These are phyloP conservation scores for Amauroascus verrucosus DNA, from an alignment of 2,329 filamentous ascomycete species.

Conservation along the genomic window DNA sequence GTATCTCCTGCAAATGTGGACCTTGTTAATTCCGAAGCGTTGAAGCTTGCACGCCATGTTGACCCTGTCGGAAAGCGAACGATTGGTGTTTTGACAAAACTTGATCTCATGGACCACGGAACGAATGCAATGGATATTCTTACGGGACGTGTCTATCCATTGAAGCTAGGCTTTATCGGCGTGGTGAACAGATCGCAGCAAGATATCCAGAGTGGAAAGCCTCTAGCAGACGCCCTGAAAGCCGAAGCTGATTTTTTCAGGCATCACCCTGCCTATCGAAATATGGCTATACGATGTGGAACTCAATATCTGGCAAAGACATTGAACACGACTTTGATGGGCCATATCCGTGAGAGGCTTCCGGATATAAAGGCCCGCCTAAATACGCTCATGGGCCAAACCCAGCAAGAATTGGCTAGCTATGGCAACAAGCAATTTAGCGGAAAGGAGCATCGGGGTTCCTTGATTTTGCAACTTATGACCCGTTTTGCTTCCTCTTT, in stretches of 20 bases:
- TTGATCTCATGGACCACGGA: constrained; percentile 97
- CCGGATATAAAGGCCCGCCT: constrained; percentile 96
- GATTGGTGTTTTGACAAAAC: constrained; percentile 91
- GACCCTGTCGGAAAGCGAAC: constrained; percentile 89
- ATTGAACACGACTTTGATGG: constrained; percentile 89
- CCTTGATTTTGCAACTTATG: constrained; percentile 92
- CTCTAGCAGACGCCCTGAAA: constrained; percentile 82
- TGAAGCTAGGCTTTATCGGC: constrained; percentile 96
- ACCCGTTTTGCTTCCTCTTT: constrained; percentile 96
- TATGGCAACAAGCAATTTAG: constrained; percentile 98
- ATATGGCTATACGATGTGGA: constrained; percentile 86
- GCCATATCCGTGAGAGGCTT: constrained; percentile 86
- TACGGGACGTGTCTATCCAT: constrained; percentile 89
- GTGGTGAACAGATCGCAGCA: constrained; percentile 97
- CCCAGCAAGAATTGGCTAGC: constrained; percentile 93
- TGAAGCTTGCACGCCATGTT: constrained; percentile 94
- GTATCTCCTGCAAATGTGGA: constrained; percentile 97
- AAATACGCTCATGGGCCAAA: constrained; percentile 99
- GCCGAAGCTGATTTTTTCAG: constrained; percentile 92
- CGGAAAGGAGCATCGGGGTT: constrained; percentile 91
- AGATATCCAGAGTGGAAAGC: constrained; percentile 91
- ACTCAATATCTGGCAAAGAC: constrained; percentile 92
- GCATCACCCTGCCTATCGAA: constrained; percentile 92
- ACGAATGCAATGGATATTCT: constrained; percentile 96
- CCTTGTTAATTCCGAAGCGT: constrained; percentile 92